A percentile compares a stretch with the other conserved stretches of the same genome.
phyloP scores from a whole-genome alignment of 257 asterid genomes.

The Pogostemon cablin region DNA sequence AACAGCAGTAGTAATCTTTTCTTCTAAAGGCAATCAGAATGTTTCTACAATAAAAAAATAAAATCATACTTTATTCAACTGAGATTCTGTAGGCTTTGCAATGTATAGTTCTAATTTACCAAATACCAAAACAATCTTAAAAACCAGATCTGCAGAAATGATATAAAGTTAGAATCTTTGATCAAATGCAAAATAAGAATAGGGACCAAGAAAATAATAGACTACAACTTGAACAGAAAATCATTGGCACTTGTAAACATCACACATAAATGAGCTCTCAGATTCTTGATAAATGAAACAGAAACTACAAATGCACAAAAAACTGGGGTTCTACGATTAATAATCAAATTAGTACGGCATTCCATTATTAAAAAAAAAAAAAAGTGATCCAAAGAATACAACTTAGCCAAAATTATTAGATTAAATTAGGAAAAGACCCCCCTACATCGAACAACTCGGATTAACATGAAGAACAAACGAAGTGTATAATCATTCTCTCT shows the following conservation, averaged over 20 bases:
- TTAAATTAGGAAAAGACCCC: neutral
- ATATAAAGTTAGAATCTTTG: slow-evolving; percentile 7
- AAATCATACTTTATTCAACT: neutral
- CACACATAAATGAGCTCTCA: slow-evolving; percentile 1
- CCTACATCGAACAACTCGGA: neutral
- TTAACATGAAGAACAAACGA: neutral
- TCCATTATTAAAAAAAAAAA: neutral
- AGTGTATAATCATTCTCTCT: slow-evolving; percentile 9
- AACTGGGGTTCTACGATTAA: neutral
- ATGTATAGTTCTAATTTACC: slow-evolving; percentile 5
- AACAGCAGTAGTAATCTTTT: neutral
- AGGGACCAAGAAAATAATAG: neutral
- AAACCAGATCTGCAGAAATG: slow-evolving; percentile 30
- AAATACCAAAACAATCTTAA: slow-evolving; percentile 11
- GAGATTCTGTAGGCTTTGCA: neutral
- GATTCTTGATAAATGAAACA: slow-evolving; percentile 16
- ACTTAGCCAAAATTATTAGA: neutral
- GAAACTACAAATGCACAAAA: slow-evolving; percentile 20
- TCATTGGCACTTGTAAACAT: neutral
- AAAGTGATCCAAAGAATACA: neutral
- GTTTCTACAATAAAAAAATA: neutral
- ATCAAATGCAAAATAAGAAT: neutral
- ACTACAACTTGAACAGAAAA: neutral
- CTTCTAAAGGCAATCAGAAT: neutral
- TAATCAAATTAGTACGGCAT: neutral